Base-by-base conservation (phyloP, 768 basidiomycete genomes). In the Candolleomyces eurysporus region DNA sequence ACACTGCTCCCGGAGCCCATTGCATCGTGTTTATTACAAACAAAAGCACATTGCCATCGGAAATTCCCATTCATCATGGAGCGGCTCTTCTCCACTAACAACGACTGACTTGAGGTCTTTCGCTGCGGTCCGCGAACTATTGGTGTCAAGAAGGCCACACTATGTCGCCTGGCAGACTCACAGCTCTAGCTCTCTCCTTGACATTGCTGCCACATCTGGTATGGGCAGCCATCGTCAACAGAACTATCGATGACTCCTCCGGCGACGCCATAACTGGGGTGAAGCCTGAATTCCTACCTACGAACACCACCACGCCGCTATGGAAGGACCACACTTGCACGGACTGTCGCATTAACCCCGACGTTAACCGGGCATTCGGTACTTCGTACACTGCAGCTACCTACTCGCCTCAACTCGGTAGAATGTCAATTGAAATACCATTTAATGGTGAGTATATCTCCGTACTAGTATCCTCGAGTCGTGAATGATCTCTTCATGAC, bases 201-300 rank as follows among this genome's bases (percentile, higher is more conserved):
- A 36, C 36, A 36, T 36, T 36, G 36, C 36, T 36, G 36, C 36
- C 45, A 46, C 45, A 46, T 17, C 17, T 46, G 45, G 45, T 46
- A 21, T 21, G 19, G 42, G 69, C 71, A 17, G 45, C 45, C 16
- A 59, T 70, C n/a, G 66, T 66, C 11, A 75, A 75, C 61, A 54
- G 67, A 21, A 75, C 74, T 0, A 75, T 77, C 31, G 76, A 77
- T 52, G 76, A 77, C 62, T 65, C 65, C 10, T 64, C 65, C 50
- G 75, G 75, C 10, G 76, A 77, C 59, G 63, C 65, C 4, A 61
- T 59, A 22, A 75, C 73, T n/a, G 67, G 69, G 6, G 31, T 50
- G 11, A 59, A 48, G 8, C 72, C 72, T n/a, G 62, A 61, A 10
- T 77, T 69, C 61, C 14, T 56, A 0, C 76, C 76, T 1, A 1